Conservation (phyloP, 164 flowering plant genomes). For the Platanus orientalis region DNA sequence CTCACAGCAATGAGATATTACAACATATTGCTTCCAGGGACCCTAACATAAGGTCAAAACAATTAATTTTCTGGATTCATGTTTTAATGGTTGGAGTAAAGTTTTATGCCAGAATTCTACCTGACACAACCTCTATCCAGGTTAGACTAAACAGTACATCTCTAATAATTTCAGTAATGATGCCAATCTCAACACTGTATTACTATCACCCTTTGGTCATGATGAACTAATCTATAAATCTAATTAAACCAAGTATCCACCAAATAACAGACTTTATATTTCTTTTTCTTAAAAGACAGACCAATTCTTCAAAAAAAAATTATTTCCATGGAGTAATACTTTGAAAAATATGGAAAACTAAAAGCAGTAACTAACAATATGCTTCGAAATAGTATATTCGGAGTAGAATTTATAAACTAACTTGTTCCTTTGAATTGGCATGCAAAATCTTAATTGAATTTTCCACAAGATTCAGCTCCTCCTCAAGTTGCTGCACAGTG, state of each 20-base stretch:
- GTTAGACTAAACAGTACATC: slow-evolving; percentile 22
- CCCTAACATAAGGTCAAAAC: too few relatives aligned
- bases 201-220: slow-evolving; percentile 13
- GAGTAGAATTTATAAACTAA: slow-evolving; percentile 6
- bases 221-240: slow-evolving; percentile 1
- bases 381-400: not conserved
- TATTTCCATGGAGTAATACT: not conserved
- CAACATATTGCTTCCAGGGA: too few relatives aligned
- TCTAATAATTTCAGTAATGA: slow-evolving; percentile 29
- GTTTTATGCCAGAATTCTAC: too few relatives aligned
- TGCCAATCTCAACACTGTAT: slow-evolving; percentile 26
- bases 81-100: too few relatives aligned
- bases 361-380: not conserved
- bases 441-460: slow-evolving; percentile 14
- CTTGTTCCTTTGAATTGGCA: slow-evolving; percentile 21
- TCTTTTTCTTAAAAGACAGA: not conserved
- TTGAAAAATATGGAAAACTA: not conserved
- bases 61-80: too few relatives aligned
- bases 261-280: not conserved
- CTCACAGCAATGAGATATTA: too few relatives aligned
- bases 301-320: not conserved
- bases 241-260: not conserved
- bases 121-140: too few relatives aligned
- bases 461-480: slow-evolving; percentile 13
- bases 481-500: slow-evolving; percentile 10